Base-by-base conservation (phyloP, 352 stramenopile species). In the Globisporangium sylvaticum region DNA sequence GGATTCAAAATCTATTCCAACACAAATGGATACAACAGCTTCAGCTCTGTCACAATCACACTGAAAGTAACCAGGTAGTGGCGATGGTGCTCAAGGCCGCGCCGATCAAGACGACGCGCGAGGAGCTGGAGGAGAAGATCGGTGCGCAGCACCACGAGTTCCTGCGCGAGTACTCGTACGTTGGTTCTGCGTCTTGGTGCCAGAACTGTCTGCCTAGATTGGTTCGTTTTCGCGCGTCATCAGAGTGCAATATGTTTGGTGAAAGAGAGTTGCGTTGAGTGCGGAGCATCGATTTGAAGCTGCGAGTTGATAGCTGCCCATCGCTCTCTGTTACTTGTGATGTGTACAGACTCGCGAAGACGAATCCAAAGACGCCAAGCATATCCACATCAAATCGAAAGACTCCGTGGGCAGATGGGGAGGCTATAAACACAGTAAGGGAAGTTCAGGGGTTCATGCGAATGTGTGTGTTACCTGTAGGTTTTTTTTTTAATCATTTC, bases 81-180 rank as follows among this genome's bases (percentile, higher is more conserved):
- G 10, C 31, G 25, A 58, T 31, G 52, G 10, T 58, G 25, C 10
- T 15, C 25, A 58, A 27, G 24, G 22, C 25, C 15, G 14, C 52
- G 25, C 14, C 52, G 24, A 6, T 31, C 39, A 52, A 55, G n/a
- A n/a, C 10, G 34, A 50, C 22, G n/a, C 32, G 34, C 32, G 56
- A 61, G 20, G 55, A 27, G 31, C 55, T 61, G 29, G 55, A 61
- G 32, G 6, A 1, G 9, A 61, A 46, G 10, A n/a, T 62, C 56
- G 56, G 52, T 52, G 56, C 32, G 56, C 56, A 62, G 32, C 56
- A 32, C 9, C 56, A 62, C 29, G 22, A 46, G 31, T 46, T 52
- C 32, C 32, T 50, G 32, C 34, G 56, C 56, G 24, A 27, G n/a
- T 48, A 32, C 32, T 52, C 56, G 34, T 50, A 29, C 32, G 56